Conservation (phyloP, 495 filamentous ascomycete genomes). For the Bombardia bombarda region DNA sequence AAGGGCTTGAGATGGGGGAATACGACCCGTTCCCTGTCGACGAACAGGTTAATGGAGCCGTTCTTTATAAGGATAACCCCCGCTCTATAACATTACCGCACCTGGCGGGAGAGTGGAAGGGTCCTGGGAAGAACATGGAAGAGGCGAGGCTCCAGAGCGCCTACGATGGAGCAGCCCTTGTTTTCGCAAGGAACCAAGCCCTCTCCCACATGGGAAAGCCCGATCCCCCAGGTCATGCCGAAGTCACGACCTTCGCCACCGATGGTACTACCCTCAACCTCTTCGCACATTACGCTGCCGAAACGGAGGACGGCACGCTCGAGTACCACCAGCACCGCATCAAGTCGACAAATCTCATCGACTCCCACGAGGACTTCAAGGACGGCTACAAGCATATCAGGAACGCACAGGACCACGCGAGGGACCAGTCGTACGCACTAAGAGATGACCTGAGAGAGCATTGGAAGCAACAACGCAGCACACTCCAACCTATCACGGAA, state of each 20-base stretch:
- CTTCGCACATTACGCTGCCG: constrained; percentile 24
- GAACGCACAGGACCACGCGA: constrained; percentile 18
- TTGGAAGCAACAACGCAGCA: not conserved
- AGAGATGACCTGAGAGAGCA: constrained; percentile 16
- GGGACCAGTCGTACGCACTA: constrained; percentile 13
- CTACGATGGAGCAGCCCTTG: no score
- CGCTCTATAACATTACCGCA: constrained; percentile 21
- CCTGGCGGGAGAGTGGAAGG: constrained; percentile 27
- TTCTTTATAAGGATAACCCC: constrained; percentile 18
- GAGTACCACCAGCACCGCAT: constrained; percentile 7
- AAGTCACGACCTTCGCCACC: constrained; percentile 24
- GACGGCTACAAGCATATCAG: constrained; percentile 3
- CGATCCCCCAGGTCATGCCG: constrained; percentile 9
- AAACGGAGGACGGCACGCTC: constrained; percentile 9
- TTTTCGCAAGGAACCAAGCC: constrained; percentile 22
- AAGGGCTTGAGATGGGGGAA: constrained; percentile 14
- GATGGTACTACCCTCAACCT: constrained; percentile 24
- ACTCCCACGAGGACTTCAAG: not conserved
- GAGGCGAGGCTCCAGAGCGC: constrained; percentile 15
- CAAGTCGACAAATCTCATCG: constrained; percentile 10
- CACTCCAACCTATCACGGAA: not conserved
- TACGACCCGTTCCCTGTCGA: constrained; percentile 22
- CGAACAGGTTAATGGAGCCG: constrained; percentile 19
- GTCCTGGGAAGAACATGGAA: constrained; percentile 11
- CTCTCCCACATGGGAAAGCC: constrained; percentile 13